Evolutionary conservation across 768 basidiomycete species (phyloP), one percentile per base, ranked within the genome.

Genomic region (Phanerochaete carnosa): DNA sequence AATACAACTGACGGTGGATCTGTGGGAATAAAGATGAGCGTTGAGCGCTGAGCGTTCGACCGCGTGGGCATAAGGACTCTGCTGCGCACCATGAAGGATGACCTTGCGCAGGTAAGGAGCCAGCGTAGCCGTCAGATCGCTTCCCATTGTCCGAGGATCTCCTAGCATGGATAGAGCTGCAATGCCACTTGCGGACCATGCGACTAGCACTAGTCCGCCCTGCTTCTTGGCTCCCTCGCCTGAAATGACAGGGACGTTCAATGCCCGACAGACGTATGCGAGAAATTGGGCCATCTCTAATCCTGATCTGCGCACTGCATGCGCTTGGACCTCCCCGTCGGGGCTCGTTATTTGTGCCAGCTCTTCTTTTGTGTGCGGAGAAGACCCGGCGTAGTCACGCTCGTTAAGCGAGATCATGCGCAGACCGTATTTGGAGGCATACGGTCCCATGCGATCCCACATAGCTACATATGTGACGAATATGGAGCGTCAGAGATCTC

Each of bases 331-430:
- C 22, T 55, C 53, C 1, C 25, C 1, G 29, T 51, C 51, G 2
- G 33, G 28, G 29, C 22, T 43, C 4, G 33, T 16, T 13, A 60
- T 23, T 2, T n/a, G 25, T 6, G 8, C 51, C 2, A 63, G 43
- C 33, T 63, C 62, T 22, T 28, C 43, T 7, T 33, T n/a, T 1
- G 52, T 47, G 19, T 55, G 56, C 1, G 45, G 30, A 2, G 47
- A 55, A 7, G 58, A 59, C 7, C 50, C 58, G 1, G 26, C 28
- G 32, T 59, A 54, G 30, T 59, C 62, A n/a, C 58, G 57, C 30
- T 13, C 16, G 45, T 63, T 59, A 19, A 63, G 37, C 3, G 52
- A 32, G 9, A 63, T 35, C 19, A 63, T 9, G 26, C 62, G 57
- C 12, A 63, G 22, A 19, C 47, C 54, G 37, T 59, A 32, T 15